Evolutionary conservation across 805 yeast species (phyloP), one percentile per base, ranked within the genome.

Genomic region (Schwanniomyces pseudopolymorphus): DNA sequence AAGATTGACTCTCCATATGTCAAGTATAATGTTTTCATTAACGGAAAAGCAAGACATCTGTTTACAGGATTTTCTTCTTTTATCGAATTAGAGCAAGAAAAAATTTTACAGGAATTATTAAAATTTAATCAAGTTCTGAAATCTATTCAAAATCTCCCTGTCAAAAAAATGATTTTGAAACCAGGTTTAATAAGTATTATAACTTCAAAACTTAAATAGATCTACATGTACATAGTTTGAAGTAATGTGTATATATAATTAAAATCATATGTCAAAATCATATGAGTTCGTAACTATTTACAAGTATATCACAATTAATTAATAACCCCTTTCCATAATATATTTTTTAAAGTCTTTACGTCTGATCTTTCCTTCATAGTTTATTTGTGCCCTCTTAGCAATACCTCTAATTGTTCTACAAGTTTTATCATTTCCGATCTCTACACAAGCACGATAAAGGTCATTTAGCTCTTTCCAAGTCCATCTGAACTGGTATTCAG

Each of bases 401-500:
- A 72, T 56, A 8, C 68, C 67, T 36, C 69, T 56, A 20, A 71
- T 53, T 1, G 70, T 63, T 24, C 57, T 53, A n/a, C 64, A 53
- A 5, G 62, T 55, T 22, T 53, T 55, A 24, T 58, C 64, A 40
- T 66, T 54, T 0, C 74, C 77, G 3, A 65, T 44, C 3, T 66
- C 64, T 5, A 55, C 59, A 3, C 73, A 68, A 8, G 67, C 67
- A 1, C 50, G 42, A 45, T 67, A 57, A 13, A 73, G 54, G 8
- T 51, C 55, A 14, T 56, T 54, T 17, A 72, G 59, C 37, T 71
- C 66, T 36, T 52, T 57, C 75, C 74, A 69, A 1, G 72, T 75
- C 97, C 97, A 90, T 25, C 75, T 68, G 61, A 88, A 86, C 53
- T 82, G 81, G 35, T 77, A 79, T 53, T 80, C 79, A 0, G 96